Evolutionary conservation across 2,329 filamentous ascomycete genomes (phyloP).

Genomic region (Ophiostoma ulmi): DNA sequence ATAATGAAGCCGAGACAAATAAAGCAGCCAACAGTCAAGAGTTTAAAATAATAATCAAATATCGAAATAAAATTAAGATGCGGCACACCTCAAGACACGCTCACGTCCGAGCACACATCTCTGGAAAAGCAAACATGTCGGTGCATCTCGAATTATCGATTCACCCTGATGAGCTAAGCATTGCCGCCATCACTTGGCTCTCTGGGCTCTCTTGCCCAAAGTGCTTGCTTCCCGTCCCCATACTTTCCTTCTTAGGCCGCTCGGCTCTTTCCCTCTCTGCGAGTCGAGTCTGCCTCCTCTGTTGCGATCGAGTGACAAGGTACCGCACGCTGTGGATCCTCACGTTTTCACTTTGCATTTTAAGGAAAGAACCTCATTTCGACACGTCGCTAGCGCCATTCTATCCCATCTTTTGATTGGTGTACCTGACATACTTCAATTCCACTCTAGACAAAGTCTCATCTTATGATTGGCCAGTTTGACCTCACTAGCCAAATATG

Average conservation of each 20-base stretch:
- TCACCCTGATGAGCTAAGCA: neutral
- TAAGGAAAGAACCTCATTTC: constrained; percentile 25
- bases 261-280: neutral
- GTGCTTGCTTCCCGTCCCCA: neutral
- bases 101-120: neutral
- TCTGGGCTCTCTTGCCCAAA: neutral
- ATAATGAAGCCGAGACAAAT: neutral
- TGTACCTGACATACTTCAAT: neutral
- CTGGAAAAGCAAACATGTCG: neutral
- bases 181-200: neutral
- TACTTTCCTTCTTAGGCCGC: neutral
- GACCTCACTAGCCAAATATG: neutral
- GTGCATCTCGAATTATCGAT: neutral
- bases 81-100: neutral
- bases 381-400: constrained; percentile 15
- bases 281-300: no score
- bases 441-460: neutral
- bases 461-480: neutral
- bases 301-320: neutral
- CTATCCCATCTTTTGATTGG: neutral
- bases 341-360: neutral
- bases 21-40: neutral
- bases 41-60: neutral
- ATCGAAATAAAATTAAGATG: neutral
- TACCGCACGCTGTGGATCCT: neutral